Evolutionary conservation across 2,329 filamentous ascomycete species (phyloP), one percentile per base, ranked within the genome.

Genomic region (Beauveria scarabaeidicola): DNA sequence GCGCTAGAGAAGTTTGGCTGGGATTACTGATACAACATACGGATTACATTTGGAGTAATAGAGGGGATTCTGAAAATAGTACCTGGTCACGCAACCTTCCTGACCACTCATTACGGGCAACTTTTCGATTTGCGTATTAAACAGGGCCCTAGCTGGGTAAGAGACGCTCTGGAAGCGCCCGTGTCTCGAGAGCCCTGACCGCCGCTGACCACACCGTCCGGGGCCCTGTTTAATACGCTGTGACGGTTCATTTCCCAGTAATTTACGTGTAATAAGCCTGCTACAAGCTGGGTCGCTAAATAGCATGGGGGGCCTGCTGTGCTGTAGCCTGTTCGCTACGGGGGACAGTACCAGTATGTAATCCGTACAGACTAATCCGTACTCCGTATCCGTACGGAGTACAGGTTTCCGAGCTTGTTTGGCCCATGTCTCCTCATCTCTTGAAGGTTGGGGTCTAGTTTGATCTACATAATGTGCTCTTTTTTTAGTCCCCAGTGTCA

Each of bases 401-500:
- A n/a, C n/a, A n/a, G 19, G 27, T 40, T 52, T 40, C 27, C 1
- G 43, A 29, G 53, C 52, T 47, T 41, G 25, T 54, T 54, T n/a
- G n/a, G n/a, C n/a, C 27, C 27, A 29, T 29, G 27, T 29, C 19
- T 40, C 43, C 43, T 25, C 13, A 40, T 23, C 27, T 56, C 29
- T 27, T 50, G 38, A 44, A 36, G 19, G 21, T 40, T 50, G 47
- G 54, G 46, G 19, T 58, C 44, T 46, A 32, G 54, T 48, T 58
- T 50, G 46, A 51, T 58, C 54, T 50, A 27, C 54, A 47, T 58
- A 58, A 51, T 57, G 15, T 53, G 51, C 51, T 53, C 51, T n/a
- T 50, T n/a, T 50, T 7, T 19, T 36, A 17, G 17, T 17, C 21
- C 9, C 25, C 25, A 7, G 41, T 6, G n/a, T 36, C 27, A 32